Evolutionary conservation across 306 rosid species (phyloP), one percentile per base, ranked within the genome.

Genomic region (Cicer pinnatifidum): DNA sequence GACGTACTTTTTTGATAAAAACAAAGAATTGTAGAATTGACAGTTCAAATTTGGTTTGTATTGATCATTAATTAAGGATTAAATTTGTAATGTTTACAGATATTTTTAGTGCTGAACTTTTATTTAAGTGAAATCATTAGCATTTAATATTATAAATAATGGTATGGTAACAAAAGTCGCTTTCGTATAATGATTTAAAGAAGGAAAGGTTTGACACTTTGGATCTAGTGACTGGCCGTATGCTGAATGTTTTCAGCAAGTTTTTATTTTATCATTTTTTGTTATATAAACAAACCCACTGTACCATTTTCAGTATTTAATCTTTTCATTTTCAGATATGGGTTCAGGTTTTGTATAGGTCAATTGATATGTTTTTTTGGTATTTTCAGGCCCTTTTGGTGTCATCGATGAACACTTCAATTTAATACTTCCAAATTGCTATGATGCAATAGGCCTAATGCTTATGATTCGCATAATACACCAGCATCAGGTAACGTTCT

Each of bases 401-500:
- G 96, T 86, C 84, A 92, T 92, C 64, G 98, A 90, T 61, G 96
- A 90, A 77, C 95, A 92, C 78, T 88, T 92, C 81, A 84, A 77
- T 69, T 76, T 88, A 71, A 45, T 90, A 73, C 96, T 92, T 72
- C 90, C 94, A 70, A 92, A 90, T 83, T 90, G 92, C 85, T 90
- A 88, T 62, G 98, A 92, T 86, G 98, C 96, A 71, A 88, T 92
- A 58, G 92, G 98, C 67, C 82, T 92, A 63, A 88, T 92, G 96
- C 92, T 92, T 75, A 92, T 90, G 98, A 92, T 92, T 81, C 86
- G 86, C 79, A 90, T 92, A 69, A 87, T 92, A 84, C 91, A 84
- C 80, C 94, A 88, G 81, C 96, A 92, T 80, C 95, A 92, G 97
- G 97, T 88, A 85, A 47, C 46, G 37, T 66, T 72, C 43, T 39